Evolutionary conservation across 2,329 filamentous ascomycete genomes (phyloP).

Genomic region (Trichoderma gracile): DNA sequence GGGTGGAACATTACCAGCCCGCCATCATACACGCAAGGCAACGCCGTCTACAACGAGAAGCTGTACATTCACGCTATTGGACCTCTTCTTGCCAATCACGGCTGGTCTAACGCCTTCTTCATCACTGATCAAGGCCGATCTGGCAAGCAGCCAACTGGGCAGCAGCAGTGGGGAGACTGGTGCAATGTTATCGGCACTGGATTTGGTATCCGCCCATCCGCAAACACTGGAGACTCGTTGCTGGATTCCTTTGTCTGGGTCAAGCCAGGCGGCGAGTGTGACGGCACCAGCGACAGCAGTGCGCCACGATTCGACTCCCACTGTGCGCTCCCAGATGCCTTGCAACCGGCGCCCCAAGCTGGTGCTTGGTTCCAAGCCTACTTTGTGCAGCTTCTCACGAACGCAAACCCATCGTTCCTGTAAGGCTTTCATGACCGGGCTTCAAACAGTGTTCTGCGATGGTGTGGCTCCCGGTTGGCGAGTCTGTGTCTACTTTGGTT

Average conservation of each 20-base stretch:
- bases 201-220: constrained; percentile 6
- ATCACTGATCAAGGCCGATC: constrained; percentile 17
- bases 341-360: constrained; percentile 12
- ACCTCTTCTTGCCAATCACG: constrained; percentile 4
- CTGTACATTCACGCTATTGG: constrained; percentile 8
- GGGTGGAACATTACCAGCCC: constrained; percentile 3
- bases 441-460: not conserved
- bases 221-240: constrained; percentile 5
- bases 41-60: constrained; percentile 11
- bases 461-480: not conserved
- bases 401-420: constrained; percentile 16
- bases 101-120: constrained; percentile 7
- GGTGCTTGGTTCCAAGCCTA: constrained; percentile 19
- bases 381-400: constrained; percentile 18
- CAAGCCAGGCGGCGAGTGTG: constrained; percentile 14
- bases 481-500: not conserved
- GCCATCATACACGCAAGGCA: constrained; percentile 12
- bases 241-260: constrained; percentile 12
- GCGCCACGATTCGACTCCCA: constrained; percentile 11
- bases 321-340: constrained; percentile 2
- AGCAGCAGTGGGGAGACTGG: constrained; percentile 7
- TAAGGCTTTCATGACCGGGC: not conserved
- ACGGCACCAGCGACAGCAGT: constrained; percentile 11
- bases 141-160: constrained; percentile 13
- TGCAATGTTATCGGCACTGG: constrained; percentile 13